Evolutionary conservation across 2,329 filamentous ascomycete genomes (phyloP), one percentile per base, ranked within the genome.

Genomic region (Colletotrichum shisoi): DNA sequence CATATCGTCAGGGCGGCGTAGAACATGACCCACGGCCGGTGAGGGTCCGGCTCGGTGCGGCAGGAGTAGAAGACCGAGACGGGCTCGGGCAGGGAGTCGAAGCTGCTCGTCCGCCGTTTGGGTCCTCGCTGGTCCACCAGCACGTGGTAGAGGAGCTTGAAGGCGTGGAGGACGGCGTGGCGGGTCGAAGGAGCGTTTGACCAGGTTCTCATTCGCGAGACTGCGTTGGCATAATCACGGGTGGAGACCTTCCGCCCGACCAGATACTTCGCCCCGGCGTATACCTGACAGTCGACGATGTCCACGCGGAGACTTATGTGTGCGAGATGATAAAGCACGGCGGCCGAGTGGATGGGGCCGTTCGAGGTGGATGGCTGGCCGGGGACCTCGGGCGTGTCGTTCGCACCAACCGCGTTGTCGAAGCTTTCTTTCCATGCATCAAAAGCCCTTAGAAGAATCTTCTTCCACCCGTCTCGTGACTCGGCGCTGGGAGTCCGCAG

Each of bases 301-400:
- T 96, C 92, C 46, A 94, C 91, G 74, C 96, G 91, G 74, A 95
- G 89, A 44, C 91, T 92, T 85, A 97, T 93, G 72, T 96, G 93
- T 0, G 93, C 92, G 17, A 97, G 81, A 70, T 94, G 92, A 73
- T 96, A 93, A 4, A 97, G 83, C 8, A 95, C 89, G 2, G 90
- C 91, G 9, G 91, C 87, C 58, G 89, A 91, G 74, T 95, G 90
- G 69, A 94, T 92, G 39, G 93, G 88, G 0, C 84, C 82, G 59
- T 83, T 86, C 1, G 80, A 75, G 9, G 76, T 77, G 60, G 89
- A 86, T 66, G 90, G 86, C 70, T 89, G 78, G 27, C 74, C 72
- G 0, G 74, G 63, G 3, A 75, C 74, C 51, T 78, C 78, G 17
- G 76, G 72, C 21, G 80, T 75, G 31, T 68, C 71, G 45, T 63